Base-by-base conservation (phyloP, 345 rosid species). In the Litchi chinensis region DNA sequence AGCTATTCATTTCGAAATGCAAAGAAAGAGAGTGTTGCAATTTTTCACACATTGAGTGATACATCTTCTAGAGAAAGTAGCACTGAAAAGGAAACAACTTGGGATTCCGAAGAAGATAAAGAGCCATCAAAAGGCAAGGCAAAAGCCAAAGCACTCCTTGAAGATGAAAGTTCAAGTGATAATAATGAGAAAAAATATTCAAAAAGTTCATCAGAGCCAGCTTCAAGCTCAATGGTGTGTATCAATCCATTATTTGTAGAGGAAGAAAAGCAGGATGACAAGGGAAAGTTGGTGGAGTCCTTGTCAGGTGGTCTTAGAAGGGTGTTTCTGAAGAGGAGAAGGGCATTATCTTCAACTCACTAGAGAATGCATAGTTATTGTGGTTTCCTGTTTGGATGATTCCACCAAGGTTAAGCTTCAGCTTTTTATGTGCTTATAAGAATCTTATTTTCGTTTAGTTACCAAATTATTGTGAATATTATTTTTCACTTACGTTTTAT, bases 1-100 rank as follows among this genome's bases (percentile, higher is more conserved):
- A 91, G 91, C 84, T 81, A 80, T 8, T 88, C 92, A 16, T 90
- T 88, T 67, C 90, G 74, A 44, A 85, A 84, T 70, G 85, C 81
- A 60, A 79, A 82, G 82, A 89, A 82, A 70, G 90, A 84, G 73
- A 83, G 81, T 78, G 75, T 85, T 13, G 83, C 90, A 0, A 56
- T 89, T 72, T 87, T 88, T 75, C 81, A 83, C 79, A 82, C 88
- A 18, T 70, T 84, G 5, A 77, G 86, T 62, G 86, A 84, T 21
- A 77, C 89, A 44, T 80, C 95, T 71, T 90, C 92, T 12, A 54
- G 93, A 81, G 78, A 83, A 84, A 76, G 75, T 67, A 77, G 76
- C 54, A 70, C 37, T 9, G 74, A 54, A 19, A 59, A 32, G 32
- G 80, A 78, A 8, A n/a, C 65, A 8, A 80, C 64, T 70, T 70